These are phyloP conservation scores for Diplotaxis tenuifolia DNA, from an alignment of 345 rosid species.

Conservation along the genomic window DNA sequence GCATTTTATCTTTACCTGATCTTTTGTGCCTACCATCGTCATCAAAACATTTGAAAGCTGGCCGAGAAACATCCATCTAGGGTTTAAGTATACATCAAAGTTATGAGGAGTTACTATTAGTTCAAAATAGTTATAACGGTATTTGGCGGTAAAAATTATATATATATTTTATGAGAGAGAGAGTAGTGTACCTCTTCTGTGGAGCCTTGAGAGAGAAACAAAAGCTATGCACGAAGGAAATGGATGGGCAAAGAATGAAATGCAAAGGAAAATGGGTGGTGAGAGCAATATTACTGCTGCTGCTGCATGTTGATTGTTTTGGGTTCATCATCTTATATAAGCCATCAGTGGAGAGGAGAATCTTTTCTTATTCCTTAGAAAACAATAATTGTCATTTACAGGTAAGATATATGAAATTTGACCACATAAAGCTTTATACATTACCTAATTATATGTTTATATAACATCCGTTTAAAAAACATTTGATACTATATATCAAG, in stretches of 20 bases:
- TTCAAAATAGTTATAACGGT: conserved; percentile 1
- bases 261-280: conserved; percentile 12
- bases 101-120: not conserved
- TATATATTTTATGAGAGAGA: not conserved
- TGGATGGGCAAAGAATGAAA: not conserved
- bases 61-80: conserved; percentile 47
- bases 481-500: not conserved
- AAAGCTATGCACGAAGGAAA: not conserved
- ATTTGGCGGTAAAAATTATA: conserved; percentile 31
- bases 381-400: not conserved
- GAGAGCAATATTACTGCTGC: conserved; percentile 44
- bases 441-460: not conserved
- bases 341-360: conserved; percentile 30
- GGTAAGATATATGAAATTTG: conserved; percentile 15
- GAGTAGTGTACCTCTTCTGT: conserved; percentile 20
- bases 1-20: conserved; percentile 42
- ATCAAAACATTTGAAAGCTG: conserved; percentile 51
- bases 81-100: not conserved
- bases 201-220: not conserved
- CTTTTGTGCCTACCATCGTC: conserved; percentile 72
- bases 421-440: not conserved
- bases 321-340: conserved; percentile 33
- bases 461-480: not conserved
- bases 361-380: not conserved
- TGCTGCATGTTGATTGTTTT: conserved; percentile 21